Conservation (phyloP, 495 filamentous ascomycete species). For the Aspergillus olivimuriae region DNA sequence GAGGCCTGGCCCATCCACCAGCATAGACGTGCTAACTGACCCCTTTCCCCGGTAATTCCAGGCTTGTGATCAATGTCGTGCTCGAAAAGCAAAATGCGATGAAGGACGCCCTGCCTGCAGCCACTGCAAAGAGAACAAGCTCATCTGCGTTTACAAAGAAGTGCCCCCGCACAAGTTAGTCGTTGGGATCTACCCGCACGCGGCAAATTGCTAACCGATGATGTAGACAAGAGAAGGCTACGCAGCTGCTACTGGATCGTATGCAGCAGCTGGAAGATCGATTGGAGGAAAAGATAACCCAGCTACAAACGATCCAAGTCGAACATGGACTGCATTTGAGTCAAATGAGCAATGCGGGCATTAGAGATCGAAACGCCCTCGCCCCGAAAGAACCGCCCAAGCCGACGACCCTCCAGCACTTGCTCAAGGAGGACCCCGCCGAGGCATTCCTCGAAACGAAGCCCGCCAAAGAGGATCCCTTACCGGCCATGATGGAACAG, state of each 20-base stretch:
- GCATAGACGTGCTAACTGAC: constrained; percentile 1
- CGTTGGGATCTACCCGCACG: background rate
- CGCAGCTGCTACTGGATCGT: constrained; percentile 30
- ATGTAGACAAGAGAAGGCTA: constrained; percentile 36
- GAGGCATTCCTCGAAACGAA: constrained; percentile 5
- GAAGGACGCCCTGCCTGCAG: constrained; percentile 54
- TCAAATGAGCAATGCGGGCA: constrained; percentile 4
- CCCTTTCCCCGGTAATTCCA: too few species aligned
- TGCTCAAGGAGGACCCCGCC: constrained; percentile 14
- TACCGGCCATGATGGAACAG: background rate
- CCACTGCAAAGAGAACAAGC: constrained; percentile 51
- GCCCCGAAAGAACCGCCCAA: constrained; percentile 7
- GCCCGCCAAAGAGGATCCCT: constrained; percentile 13
- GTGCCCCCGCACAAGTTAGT: constrained; percentile 54
- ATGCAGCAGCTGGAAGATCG: constrained; percentile 25
- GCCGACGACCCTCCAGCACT: constrained; percentile 4
- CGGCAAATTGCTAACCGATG: constrained; percentile 5
- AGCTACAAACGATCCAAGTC: constrained; percentile 12
- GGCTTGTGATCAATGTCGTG: constrained; percentile 57
- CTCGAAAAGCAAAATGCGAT: constrained; percentile 59
- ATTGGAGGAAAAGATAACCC: constrained; percentile 9
- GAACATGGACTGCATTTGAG: constrained; percentile 8
- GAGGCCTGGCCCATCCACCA: too few species aligned
- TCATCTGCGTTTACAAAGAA: constrained; percentile 53
- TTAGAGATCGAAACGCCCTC: constrained; percentile 7